Evolutionary conservation across 2,329 filamentous ascomycete genomes (phyloP).

Genomic region (Bertia moriformis): DNA sequence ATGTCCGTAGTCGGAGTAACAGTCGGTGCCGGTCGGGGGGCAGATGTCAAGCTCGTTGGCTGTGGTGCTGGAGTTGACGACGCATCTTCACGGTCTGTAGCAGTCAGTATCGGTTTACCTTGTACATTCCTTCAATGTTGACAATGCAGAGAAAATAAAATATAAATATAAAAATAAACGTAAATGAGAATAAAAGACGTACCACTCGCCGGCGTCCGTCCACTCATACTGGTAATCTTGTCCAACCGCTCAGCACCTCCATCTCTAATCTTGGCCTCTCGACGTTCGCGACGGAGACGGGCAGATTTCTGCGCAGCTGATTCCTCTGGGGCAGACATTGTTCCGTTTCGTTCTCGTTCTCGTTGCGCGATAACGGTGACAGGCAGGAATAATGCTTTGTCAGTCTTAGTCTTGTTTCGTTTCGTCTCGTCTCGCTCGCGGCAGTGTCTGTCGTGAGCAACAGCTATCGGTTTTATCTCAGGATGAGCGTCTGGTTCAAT

Average conservation of each 20-base stretch:
- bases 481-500: no score
- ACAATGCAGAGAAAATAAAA: no score
- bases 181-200: conserved; percentile 5
- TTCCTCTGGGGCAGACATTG: conserved; percentile 16
- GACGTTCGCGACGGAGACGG: conserved; percentile 45
- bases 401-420: no score
- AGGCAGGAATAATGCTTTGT: no score
- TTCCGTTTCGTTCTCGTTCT: no score
- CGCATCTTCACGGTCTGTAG: conserved; percentile 4
- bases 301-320: conserved; percentile 33
- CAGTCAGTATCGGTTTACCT: no score
- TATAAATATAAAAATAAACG: conserved; percentile 2
- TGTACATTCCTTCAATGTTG: no score
- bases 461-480: no score
- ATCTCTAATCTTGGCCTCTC: conserved; percentile 45
- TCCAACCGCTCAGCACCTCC: conserved; percentile 42
- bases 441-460: no score
- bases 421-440: no score
- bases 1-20: not conserved
- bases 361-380: no score
- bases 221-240: conserved; percentile 45
- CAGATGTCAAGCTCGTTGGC: conserved; percentile 4
- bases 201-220: conserved; percentile 25
- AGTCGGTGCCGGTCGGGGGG: conserved; percentile 1
- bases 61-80: conserved; percentile 1